These are phyloP conservation scores for Aspergillus pseudonomiae DNA, from an alignment of 2,329 filamentous ascomycete species.

Conservation along the genomic window DNA sequence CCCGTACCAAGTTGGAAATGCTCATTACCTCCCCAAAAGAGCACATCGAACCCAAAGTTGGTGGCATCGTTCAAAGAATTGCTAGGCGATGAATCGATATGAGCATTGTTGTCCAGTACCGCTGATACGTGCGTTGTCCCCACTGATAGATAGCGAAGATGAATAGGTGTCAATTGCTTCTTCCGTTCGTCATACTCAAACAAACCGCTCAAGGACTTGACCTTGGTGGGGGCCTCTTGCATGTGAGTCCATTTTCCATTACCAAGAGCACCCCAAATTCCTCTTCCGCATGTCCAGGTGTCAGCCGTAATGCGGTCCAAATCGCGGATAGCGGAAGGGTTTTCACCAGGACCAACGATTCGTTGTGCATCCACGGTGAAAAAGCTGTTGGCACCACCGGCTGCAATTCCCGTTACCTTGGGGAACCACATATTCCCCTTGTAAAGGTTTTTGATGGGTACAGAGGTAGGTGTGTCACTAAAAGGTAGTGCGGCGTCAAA, in stretches of 20 bases:
- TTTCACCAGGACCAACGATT: slow-evolving; percentile 52
- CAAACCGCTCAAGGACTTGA: slow-evolving; percentile 80
- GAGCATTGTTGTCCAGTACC: slow-evolving; percentile 78
- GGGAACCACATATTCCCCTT: slow-evolving; percentile 64
- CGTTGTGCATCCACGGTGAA: slow-evolving; percentile 79
- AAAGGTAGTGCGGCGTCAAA: slow-evolving; percentile 63
- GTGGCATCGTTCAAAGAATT: slow-evolving; percentile 65
- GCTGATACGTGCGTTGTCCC: slow-evolving; percentile 81
- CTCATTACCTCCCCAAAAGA: slow-evolving; percentile 97
- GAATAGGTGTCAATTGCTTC: slow-evolving; percentile 73
- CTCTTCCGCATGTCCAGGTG: slow-evolving; percentile 83
- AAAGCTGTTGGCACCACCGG: slow-evolving; percentile 84
- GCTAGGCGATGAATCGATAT: slow-evolving; percentile 58
- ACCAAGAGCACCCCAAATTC: slow-evolving; percentile 80
- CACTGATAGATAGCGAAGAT: slow-evolving; percentile 70
- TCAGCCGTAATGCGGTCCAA: slow-evolving; percentile 68
- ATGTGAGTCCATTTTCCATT: slow-evolving; percentile 89
- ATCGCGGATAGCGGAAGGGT: slow-evolving; percentile 43
- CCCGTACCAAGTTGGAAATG: slow-evolving; percentile 91
- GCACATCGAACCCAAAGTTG: slow-evolving; percentile 86
- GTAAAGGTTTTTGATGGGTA: slow-evolving; percentile 76
- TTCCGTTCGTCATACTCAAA: slow-evolving; percentile 82
- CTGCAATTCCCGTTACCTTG: slow-evolving; percentile 75
- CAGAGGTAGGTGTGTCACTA: slow-evolving; percentile 69
- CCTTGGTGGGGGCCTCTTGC: slow-evolving; percentile 74